phyloP scores from a whole-genome alignment of 2,329 filamentous ascomycete species.

The Ophiostoma populinum region DNA sequence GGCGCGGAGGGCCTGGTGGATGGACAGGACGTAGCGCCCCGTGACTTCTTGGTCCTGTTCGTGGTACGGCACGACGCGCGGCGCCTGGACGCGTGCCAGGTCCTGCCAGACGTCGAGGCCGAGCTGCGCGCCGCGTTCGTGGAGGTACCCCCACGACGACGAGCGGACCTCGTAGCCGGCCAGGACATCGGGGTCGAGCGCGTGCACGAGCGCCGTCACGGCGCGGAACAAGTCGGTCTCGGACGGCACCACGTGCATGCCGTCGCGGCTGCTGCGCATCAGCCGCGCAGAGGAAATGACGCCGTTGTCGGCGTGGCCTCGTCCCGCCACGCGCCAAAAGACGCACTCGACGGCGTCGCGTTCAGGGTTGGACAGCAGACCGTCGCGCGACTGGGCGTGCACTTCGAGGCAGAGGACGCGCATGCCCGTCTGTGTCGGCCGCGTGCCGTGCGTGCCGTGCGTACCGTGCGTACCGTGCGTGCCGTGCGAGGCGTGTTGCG shows the following conservation, averaged over 20 bases:
- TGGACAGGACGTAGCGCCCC: slow-evolving; percentile 88
- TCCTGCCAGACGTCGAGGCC: slow-evolving; percentile 85
- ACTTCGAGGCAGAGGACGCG: slow-evolving; percentile 88
- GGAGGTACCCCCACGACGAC: slow-evolving; percentile 86
- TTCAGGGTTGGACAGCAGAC: slow-evolving; percentile 72
- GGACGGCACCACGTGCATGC: slow-evolving; percentile 58
- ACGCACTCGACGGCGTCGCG: slow-evolving; percentile 76
- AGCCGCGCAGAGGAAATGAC: slow-evolving; percentile 48
- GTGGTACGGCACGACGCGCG: slow-evolving; percentile 5
- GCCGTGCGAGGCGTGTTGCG: too few species aligned
- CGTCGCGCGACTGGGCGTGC: slow-evolving; percentile 73
- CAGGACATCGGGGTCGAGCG: slow-evolving; percentile 76
- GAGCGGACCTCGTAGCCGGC: slow-evolving; percentile 93
- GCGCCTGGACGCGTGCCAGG: slow-evolving; percentile 53
- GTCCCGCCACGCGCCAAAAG: slow-evolving; percentile 64
- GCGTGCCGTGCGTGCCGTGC: too few species aligned
- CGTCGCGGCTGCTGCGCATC: slow-evolving; percentile 39
- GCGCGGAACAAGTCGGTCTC: slow-evolving; percentile 74
- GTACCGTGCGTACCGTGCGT: too few species aligned
- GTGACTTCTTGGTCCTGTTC: slow-evolving; percentile 68
- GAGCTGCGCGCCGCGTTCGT: slow-evolving; percentile 72
- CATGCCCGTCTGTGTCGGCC: slow-evolving; percentile 90
- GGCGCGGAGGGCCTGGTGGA: slow-evolving; percentile 91
- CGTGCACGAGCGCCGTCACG: slow-evolving; percentile 74
- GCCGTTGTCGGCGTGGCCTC: slow-evolving; percentile 39